phyloP scores from a whole-genome alignment of 2,329 filamentous ascomycete species.

The Zymoseptoria tritici region DNA sequence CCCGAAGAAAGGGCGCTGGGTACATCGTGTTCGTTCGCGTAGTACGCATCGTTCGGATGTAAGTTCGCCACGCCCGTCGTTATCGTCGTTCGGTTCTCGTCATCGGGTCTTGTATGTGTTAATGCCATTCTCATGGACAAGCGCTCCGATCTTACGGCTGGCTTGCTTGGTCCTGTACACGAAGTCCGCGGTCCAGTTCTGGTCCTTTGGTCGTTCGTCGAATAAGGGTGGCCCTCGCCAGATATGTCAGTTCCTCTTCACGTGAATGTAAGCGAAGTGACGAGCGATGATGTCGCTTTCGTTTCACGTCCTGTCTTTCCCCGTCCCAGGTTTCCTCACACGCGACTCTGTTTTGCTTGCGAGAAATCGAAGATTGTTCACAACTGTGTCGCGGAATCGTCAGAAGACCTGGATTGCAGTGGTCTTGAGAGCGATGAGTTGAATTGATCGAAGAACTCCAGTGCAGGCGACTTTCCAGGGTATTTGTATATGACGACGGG shows the following conservation, averaged over 20 bases:
- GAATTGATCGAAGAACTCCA: too few relatives aligned
- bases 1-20: neutral
- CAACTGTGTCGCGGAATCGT: neutral
- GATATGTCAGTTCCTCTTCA: neutral
- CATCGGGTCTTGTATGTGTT: constrained; percentile 15
- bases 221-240: neutral
- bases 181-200: neutral
- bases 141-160: constrained; percentile 20
- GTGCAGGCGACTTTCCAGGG: too few relatives aligned
- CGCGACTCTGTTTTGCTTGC: neutral
- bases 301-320: neutral
- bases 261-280: neutral
- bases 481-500: too few relatives aligned
- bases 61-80: neutral
- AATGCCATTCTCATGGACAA: constrained; percentile 15
- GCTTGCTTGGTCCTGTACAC: neutral
- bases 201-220: neutral
- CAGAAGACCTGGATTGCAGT: neutral
- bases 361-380: neutral
- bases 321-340: neutral
- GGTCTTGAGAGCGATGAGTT: neutral
- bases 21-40: neutral
- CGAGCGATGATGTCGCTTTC: neutral
- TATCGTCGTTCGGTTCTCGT: neutral
- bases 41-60: neutral